Evolutionary conservation across 208 protist genomes (phyloP), one percentile per base, ranked within the genome.

Genomic region (Paratrypanosoma confusum): DNA sequence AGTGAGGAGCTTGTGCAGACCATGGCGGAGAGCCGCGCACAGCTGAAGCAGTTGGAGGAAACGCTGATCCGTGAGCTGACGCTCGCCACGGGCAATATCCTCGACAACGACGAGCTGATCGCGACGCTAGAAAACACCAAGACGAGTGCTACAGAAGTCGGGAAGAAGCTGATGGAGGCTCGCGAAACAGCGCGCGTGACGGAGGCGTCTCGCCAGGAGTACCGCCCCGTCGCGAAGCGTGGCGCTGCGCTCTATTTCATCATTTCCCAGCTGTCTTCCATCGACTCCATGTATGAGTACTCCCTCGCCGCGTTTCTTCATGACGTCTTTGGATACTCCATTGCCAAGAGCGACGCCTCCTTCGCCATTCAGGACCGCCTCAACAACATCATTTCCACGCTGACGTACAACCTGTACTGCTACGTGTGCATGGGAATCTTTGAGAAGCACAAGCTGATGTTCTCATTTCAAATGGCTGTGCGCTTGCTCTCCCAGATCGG

Each of bases 251-350:
- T 99, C 5, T 99, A 99, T 81, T 99, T 99, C 70, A 81, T 95
- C 37, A 97, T 99, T 53, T 81, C 81, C 0, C 74, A 88, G 49
- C 75, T 99, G 6, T 94, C 88, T 2, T 77, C 65, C 2, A 96
- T 99, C 57, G 97, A 97, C 62, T 71, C 81, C 35, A 99, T 99
- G 97, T 99, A 99, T 68, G 96, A 99, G 72, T 99, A 98, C 71
- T 98, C 97, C n/a, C 85, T 99, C 18, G 75, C 73, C 21, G 80
- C 97, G 14, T 99, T 97, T 54, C 54, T 97, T 33, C 70, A 93
- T 57, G 95, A 97, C 36, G 90, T 99, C 10, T 99, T 99, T 71
- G 77, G 81, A 16, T 88, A 93, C 47, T 95, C 95, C 17, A 93
- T 99, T 37, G 71, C 79, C 6, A 84, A 91, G 58, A 90, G 90